Conservation (phyloP, 345 rosid genomes). For the Eucalyptus curtisii region DNA sequence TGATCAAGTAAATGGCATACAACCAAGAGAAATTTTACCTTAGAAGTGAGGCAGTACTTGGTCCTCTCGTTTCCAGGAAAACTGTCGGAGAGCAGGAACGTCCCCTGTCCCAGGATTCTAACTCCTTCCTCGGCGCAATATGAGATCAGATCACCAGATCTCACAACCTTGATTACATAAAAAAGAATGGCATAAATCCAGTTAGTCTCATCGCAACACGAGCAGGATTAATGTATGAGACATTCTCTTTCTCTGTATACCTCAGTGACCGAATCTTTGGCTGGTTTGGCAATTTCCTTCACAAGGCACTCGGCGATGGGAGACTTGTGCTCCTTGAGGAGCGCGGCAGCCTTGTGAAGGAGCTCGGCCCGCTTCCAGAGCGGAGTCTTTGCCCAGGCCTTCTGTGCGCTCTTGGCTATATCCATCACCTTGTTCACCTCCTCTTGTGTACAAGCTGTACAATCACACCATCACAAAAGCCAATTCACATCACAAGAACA, state of each 20-base stretch:
- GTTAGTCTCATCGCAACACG: not conserved
- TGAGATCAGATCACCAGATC: constrained; percentile 93
- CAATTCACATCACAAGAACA: not conserved
- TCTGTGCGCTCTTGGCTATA: constrained; percentile 68
- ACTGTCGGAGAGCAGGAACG: constrained; percentile 87
- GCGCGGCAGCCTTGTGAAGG: constrained; percentile 91
- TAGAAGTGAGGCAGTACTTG: constrained; percentile 93
- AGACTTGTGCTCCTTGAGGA: constrained; percentile 74
- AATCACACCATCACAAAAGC: not conserved
- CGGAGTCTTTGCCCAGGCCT: constrained; percentile 93
- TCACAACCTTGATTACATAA: constrained; percentile 51
- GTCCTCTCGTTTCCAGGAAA: constrained; percentile 97
- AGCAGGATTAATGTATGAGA: not conserved
- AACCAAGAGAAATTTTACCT: constrained; percentile 24
- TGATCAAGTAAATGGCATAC: not conserved
- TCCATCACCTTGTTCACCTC: constrained; percentile 95
- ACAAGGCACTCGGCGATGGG: constrained; percentile 88
- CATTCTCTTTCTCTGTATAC: constrained; percentile 1
- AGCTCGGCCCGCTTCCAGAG: constrained; percentile 98
- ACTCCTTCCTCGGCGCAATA: constrained; percentile 97
- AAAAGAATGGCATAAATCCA: not conserved
- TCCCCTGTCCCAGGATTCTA: constrained; percentile 88
- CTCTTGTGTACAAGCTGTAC: constrained; percentile 86
- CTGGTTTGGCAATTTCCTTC: constrained; percentile 98
- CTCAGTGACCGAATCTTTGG: constrained; percentile 91